A percentile compares a stretch with the other conserved stretches of the same genome.
Conservation (phyloP, 2,329 filamentous ascomycete species). For the Fusarium caatingaense region DNA sequence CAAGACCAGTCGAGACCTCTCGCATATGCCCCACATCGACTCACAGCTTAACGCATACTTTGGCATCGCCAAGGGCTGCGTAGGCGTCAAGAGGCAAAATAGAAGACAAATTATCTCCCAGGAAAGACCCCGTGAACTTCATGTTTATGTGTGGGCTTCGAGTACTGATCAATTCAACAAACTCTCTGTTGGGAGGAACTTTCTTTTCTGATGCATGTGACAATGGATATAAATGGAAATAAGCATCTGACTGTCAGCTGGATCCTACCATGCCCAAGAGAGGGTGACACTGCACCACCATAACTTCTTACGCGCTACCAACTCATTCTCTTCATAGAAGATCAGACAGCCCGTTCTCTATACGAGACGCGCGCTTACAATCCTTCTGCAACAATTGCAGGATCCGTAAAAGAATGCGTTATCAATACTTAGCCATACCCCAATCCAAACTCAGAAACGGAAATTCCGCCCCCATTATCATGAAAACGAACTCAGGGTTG, state of each 20-base stretch:
- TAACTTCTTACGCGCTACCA: background rate
- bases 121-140: background rate
- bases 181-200: background rate
- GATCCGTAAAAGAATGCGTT: background rate
- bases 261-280: background rate
- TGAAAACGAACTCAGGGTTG: background rate
- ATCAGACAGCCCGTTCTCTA: background rate
- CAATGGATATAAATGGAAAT: background rate
- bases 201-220: background rate
- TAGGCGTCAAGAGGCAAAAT: too few species aligned
- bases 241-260: background rate
- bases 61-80: background rate
- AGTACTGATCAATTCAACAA: too few species aligned
- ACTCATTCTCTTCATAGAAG: background rate
- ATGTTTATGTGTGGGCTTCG: background rate
- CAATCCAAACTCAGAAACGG: accelerated
- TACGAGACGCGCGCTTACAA: background rate
- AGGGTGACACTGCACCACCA: background rate
- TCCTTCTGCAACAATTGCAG: background rate
- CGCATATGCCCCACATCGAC: background rate
- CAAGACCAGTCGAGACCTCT: background rate
- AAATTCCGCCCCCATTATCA: background rate
- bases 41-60: background rate
- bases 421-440: accelerated
- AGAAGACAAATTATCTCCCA: background rate